Evolutionary conservation across 2,329 filamentous ascomycete species (phyloP), one percentile per base, ranked within the genome.

Genomic region (Penicillium nordicum): DNA sequence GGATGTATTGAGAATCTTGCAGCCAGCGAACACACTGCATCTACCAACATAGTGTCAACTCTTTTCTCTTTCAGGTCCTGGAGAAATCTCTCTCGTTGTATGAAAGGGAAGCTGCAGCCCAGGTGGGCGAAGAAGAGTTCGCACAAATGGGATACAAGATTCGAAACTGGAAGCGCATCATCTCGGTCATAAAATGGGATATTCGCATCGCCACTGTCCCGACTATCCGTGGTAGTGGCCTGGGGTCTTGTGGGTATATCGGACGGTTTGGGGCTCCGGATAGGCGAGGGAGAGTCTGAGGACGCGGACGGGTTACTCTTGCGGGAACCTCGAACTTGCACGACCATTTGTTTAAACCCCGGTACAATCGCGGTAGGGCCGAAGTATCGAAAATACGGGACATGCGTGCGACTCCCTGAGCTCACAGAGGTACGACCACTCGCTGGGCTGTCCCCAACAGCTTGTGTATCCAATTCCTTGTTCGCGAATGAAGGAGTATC

Each of bases 321-420:
- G 54, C 71, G 70, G 18, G 72, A 73, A 36, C 88, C 86, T 57
- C 87, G 82, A 30, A 92, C 84, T 52, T 74, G 73, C 25, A 76
- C 74, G 53, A 76, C 89, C 90, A 95, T 95, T 72, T 95, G 90
- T 74, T 95, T 95, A 76, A 92, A 95, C 23, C 91, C 91, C 1
- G 91, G 91, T 50, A 94, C 90, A 67, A 96, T 96, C 60, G 91
- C 92, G 1, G 92, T 96, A 0, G 90, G 90, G 0, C 91, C 92
- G 69, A 96, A 94, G 73, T 94, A 96, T 58, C 92, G 82, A 67
- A 96, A 96, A 71, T 94, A 96, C 0, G 91, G 91, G 61, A 96
- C 89, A 52, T 76, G 73, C 10, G 73, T 75, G 53, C 72, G 73
- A 59, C 67, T 65, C 29, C 59, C 68, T 42, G 70, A 71, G 59